Percentiles rank a stretch among this genome's conserved stretches.
Conservation (phyloP, 1,139 yeast species). For the Yamadazyma buinensis region DNA sequence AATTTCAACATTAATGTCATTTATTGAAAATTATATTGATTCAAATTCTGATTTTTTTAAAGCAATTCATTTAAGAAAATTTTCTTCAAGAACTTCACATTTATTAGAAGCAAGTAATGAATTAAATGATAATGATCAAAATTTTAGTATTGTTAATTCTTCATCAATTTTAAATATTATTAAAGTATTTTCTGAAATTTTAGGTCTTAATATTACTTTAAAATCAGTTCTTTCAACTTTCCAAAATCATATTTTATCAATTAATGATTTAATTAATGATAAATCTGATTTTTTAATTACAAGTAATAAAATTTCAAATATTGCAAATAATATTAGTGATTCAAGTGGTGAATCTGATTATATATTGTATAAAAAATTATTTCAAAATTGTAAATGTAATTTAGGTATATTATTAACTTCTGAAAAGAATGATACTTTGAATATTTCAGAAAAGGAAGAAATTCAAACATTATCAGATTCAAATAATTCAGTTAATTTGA, state of each 20-base stretch:
- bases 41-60: slow-evolving; percentile 34
- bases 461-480: slow-evolving; percentile 6
- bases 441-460: slow-evolving; percentile 7
- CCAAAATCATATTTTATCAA: slow-evolving; percentile 24
- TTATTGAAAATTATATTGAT: slow-evolving; percentile 16
- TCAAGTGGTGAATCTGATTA: slow-evolving; percentile 17
- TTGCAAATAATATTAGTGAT: slow-evolving; percentile 15
- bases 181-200: slow-evolving; percentile 49
- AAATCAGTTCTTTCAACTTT: slow-evolving; percentile 49
- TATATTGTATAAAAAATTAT: slow-evolving; percentile 22
- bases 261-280: slow-evolving; percentile 29
- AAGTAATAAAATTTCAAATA: slow-evolving; percentile 20
- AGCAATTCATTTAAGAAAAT: slow-evolving; percentile 55
- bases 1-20: slow-evolving; percentile 31
- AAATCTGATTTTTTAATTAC: slow-evolving; percentile 24
- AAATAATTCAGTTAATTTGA: slow-evolving; percentile 17
- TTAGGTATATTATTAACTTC: slow-evolving; percentile 27
- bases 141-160: slow-evolving; percentile 20
- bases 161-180: slow-evolving; percentile 51
- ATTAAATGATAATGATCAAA: slow-evolving; percentile 20
- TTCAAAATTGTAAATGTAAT: slow-evolving; percentile 24
- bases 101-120: slow-evolving; percentile 55
- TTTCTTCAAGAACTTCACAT: slow-evolving; percentile 67
- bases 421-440: slow-evolving; percentile 3
- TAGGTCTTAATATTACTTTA: slow-evolving; percentile 48